A percentile compares a stretch with the other conserved stretches of the same genome.
phyloP scores from a whole-genome alignment of 129 eudicot species.

The Artemisia argyi region DNA sequence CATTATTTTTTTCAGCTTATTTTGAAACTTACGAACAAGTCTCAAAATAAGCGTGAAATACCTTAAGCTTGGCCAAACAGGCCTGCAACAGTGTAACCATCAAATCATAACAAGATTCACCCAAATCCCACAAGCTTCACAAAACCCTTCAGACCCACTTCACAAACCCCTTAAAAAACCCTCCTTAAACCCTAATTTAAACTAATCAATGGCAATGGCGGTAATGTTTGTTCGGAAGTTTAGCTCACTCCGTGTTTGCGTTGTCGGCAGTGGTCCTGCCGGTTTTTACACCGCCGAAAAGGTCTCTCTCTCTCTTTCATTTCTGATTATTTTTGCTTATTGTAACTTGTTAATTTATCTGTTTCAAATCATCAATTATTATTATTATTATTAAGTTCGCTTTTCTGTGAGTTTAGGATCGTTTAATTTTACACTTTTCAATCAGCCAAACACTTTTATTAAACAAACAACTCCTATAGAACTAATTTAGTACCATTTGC shows the following conservation, averaged over 20 bases:
- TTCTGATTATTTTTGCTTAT: not conserved
- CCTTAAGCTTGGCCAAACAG: too few species aligned
- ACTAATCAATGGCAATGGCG: conserved; percentile 38
- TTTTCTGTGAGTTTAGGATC: too few species aligned
- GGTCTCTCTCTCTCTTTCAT: conserved; percentile 35
- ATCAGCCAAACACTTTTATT: too few species aligned
- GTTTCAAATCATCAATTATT: not conserved
- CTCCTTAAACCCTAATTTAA: conserved; percentile 14
- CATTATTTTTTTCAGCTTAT: too few species aligned
- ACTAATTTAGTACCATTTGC: too few species aligned
- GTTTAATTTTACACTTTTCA: too few species aligned
- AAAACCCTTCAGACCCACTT: conserved; percentile 10
- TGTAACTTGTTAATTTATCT: not conserved
- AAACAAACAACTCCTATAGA: too few species aligned
- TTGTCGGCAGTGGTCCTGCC: conserved; percentile 97
- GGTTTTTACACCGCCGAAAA: conserved; percentile 97
- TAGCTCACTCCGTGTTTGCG: conserved; percentile 72
- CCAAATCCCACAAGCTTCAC: conserved; percentile 28
- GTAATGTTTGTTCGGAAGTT: conserved; percentile 40
- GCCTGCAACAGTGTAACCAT: too few species aligned
- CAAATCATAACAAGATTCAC: conserved; percentile 14
- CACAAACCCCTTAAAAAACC: conserved; percentile 22
- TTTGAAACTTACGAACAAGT: too few species aligned
- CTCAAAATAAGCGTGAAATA: too few species aligned
- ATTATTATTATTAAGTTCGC: too few species aligned